Evolutionary conservation across 345 rosid genomes (phyloP).

Genomic region (Murraya paniculata): DNA sequence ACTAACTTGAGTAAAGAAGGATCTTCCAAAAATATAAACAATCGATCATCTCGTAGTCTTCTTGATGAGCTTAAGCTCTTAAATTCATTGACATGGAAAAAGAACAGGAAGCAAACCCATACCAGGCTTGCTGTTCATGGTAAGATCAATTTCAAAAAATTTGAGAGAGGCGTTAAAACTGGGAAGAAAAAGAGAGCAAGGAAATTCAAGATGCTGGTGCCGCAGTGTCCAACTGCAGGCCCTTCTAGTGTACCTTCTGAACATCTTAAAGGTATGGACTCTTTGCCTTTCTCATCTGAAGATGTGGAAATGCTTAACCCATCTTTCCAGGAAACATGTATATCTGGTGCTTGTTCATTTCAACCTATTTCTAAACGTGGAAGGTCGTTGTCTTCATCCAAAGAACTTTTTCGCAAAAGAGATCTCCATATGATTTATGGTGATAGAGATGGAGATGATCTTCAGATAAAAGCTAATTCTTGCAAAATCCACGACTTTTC

Average conservation of each 20-base stretch:
- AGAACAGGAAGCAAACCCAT: conserved; percentile 25
- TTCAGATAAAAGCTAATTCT: conserved; percentile 10
- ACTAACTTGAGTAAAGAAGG: conserved; percentile 15
- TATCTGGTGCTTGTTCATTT: conserved; percentile 1
- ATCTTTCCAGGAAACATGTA: conserved; percentile 17
- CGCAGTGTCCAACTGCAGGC: conserved; percentile 7
- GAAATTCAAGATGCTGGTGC: conserved; percentile 24
- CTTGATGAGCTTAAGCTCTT: conserved; percentile 58
- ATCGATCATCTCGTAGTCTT: conserved; percentile 35
- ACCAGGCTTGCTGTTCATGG: conserved; percentile 16
- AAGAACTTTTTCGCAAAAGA: conserved; percentile 29
- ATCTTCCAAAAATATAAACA: conserved; percentile 14
- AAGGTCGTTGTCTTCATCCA: conserved; percentile 19
- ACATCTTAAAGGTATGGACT: background rate
- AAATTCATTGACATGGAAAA: conserved; percentile 43
- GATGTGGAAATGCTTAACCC: conserved; percentile 18
- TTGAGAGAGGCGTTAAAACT: conserved; percentile 22
- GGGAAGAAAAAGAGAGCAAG: conserved; percentile 35
- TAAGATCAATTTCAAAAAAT: conserved; percentile 21
- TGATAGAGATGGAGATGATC: conserved; percentile 14
- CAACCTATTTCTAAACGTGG: conserved; percentile 14
- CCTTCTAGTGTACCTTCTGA: conserved; percentile 9
- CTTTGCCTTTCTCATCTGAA: conserved; percentile 20
- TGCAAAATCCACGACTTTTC: conserved; percentile 9
- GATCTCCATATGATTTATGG: conserved; percentile 18